Conservation (phyloP, 495 filamentous ascomycete genomes). For the Talaromyces trachyspermus region DNA sequence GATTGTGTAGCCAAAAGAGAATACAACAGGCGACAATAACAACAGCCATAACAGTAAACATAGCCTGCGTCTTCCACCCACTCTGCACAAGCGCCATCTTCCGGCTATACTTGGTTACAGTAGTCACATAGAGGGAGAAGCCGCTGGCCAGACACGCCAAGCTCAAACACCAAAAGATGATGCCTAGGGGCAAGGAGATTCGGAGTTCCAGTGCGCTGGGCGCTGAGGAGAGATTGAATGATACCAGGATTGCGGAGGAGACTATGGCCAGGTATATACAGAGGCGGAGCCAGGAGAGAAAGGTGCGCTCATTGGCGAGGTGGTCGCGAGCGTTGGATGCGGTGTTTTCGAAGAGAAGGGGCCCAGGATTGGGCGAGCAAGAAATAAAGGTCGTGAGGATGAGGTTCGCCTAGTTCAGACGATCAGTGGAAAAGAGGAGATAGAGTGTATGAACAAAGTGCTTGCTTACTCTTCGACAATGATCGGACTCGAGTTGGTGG, state of each 20-base stretch:
- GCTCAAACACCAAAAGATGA: slow-evolving; percentile 80
- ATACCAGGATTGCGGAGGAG: slow-evolving; percentile 79
- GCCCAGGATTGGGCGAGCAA: slow-evolving; percentile 63
- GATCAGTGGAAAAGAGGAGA: too few species aligned
- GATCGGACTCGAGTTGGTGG: slow-evolving; percentile 25
- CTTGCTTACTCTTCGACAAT: slow-evolving; percentile 34
- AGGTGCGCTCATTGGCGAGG: slow-evolving; percentile 56
- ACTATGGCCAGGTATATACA: slow-evolving; percentile 88
- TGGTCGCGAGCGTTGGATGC: slow-evolving; percentile 75
- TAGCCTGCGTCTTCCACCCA: slow-evolving; percentile 83
- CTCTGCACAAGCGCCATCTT: slow-evolving; percentile 81
- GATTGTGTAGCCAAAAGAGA: slow-evolving; percentile 50
- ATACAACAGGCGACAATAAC: slow-evolving; percentile 76
- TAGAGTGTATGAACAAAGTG: not conserved
- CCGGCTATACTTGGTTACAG: slow-evolving; percentile 75
- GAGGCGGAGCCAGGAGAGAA: slow-evolving; percentile 90
- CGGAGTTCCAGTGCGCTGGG: slow-evolving; percentile 63
- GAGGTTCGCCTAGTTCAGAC: not conserved
- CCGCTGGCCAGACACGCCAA: slow-evolving; percentile 68
- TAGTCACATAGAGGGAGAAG: slow-evolving; percentile 78
- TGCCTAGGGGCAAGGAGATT: slow-evolving; percentile 75
- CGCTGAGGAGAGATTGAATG: slow-evolving; percentile 76
- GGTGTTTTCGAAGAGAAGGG: slow-evolving; percentile 83
- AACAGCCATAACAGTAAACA: slow-evolving; percentile 68
- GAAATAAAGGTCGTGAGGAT: slow-evolving; percentile 46